Conservation (phyloP, 192 early-diverging fungal genomes). For the Helicostylum pulchrum region DNA sequence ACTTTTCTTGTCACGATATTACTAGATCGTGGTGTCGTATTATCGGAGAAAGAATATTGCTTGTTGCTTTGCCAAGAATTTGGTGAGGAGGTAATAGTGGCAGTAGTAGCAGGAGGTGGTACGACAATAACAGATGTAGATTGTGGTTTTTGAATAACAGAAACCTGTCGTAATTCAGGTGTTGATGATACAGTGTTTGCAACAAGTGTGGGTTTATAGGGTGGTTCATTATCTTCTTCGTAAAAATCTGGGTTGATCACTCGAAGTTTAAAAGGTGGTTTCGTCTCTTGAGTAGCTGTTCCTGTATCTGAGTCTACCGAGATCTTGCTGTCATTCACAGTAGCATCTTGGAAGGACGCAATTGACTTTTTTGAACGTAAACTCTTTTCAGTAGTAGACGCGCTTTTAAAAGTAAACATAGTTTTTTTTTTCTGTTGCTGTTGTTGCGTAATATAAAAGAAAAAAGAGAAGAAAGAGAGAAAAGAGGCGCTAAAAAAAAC, state of each 20-base stretch:
- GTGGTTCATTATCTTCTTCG: neutral
- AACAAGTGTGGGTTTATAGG: neutral
- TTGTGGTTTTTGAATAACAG: neutral
- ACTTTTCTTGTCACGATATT: neutral
- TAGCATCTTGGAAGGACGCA: too few species aligned
- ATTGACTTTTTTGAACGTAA: too few species aligned
- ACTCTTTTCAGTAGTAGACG: too few species aligned
- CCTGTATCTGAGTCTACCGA: too few species aligned
- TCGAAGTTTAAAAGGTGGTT: slow-evolving; percentile 4
- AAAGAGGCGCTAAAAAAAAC: too few species aligned
- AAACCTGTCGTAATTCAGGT: neutral
- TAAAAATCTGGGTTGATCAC: slow-evolving; percentile 9
- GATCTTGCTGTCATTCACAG: too few species aligned
- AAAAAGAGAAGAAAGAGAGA: too few species aligned
- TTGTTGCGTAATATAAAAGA: too few species aligned
- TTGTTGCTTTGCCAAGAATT: slow-evolving; percentile 2
- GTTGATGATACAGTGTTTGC: neutral
- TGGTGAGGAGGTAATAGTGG: neutral
- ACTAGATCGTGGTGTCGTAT: neutral
- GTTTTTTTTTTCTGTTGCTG: too few species aligned
- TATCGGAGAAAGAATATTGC: neutral
- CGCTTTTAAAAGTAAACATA: too few species aligned
- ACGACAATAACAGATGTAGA: neutral
- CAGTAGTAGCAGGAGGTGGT: neutral
- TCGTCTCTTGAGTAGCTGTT: too few species aligned